Percentiles rank a stretch among this genome's conserved stretches.
Conservation (phyloP, 768 basidiomycete genomes). For the Brasilioporus rufonigricans region DNA sequence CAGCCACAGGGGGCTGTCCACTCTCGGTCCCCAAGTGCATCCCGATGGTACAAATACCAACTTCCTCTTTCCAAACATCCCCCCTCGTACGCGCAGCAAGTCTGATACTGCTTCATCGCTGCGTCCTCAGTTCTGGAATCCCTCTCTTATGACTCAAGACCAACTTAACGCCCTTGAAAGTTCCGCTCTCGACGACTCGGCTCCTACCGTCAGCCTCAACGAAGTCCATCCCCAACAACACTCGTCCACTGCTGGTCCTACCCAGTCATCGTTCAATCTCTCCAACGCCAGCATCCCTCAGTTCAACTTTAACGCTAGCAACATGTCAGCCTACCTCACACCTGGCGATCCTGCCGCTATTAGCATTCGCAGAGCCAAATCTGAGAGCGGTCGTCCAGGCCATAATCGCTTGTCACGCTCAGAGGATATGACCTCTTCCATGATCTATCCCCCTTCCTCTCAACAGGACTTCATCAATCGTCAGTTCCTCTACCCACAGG, state of each 20-base stretch:
- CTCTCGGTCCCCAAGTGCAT: constrained; percentile 30
- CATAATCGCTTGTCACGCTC: constrained; percentile 56
- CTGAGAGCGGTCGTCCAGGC: constrained; percentile 41
- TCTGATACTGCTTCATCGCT: constrained; percentile 52
- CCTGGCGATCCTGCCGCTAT: constrained; percentile 28
- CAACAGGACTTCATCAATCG: constrained; percentile 43
- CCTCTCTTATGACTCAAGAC: constrained; percentile 37
- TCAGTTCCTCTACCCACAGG: constrained; percentile 44
- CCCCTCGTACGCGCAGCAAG: constrained; percentile 52
- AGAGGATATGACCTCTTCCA: constrained; percentile 51
- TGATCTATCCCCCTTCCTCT: constrained; percentile 33
- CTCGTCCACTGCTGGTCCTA: constrained; percentile 20
- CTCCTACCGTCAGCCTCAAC: constrained; percentile 28
- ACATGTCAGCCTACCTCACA: constrained; percentile 40
- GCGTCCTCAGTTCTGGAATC: constrained; percentile 54
- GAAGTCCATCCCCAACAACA: constrained; percentile 30
- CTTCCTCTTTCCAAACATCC: constrained; percentile 38
- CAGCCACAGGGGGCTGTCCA: constrained; percentile 40
- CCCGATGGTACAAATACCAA: constrained; percentile 36
- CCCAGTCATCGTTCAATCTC: constrained; percentile 30
- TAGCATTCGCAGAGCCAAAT: constrained; percentile 48
- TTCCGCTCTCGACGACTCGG: constrained; percentile 39
- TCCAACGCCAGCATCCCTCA: constrained; percentile 25
- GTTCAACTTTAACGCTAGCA: constrained; percentile 39
- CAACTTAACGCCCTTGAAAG: constrained; percentile 33